phyloP scores from a whole-genome alignment of 2,329 filamentous ascomycete species.

The Fusarium goolgardi region DNA sequence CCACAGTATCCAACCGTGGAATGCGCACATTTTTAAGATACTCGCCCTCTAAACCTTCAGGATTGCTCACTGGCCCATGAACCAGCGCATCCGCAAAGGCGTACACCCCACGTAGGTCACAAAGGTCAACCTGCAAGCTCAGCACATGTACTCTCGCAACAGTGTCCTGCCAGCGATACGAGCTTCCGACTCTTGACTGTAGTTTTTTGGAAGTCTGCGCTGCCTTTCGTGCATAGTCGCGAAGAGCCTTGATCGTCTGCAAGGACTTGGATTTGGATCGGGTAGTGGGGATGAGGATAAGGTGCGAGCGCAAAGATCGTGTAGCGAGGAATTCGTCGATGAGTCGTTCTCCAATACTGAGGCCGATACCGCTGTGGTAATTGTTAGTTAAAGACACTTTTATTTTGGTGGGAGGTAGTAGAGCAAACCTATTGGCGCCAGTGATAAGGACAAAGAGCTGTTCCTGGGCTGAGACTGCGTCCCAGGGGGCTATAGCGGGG shows the following conservation, averaged over 20 bases:
- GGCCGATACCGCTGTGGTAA: slow-evolving; percentile 83
- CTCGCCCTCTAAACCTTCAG: slow-evolving; percentile 53
- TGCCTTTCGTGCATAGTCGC: slow-evolving; percentile 66
- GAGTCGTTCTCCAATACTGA: slow-evolving; percentile 83
- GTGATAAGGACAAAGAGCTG: slow-evolving; percentile 79
- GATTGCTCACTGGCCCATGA: slow-evolving; percentile 59
- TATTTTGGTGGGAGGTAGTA: background rate
- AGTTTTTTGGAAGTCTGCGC: slow-evolving; percentile 54
- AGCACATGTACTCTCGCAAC: slow-evolving; percentile 68
- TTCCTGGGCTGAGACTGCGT: slow-evolving; percentile 53
- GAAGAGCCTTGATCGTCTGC: slow-evolving; percentile 74
- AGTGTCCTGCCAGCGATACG: slow-evolving; percentile 53
- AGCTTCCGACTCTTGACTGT: slow-evolving; percentile 52
- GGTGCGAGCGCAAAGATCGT: slow-evolving; percentile 72
- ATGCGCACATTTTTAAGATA: slow-evolving; percentile 61
- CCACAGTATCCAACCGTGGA: slow-evolving; percentile 79
- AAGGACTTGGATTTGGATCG: slow-evolving; percentile 78
- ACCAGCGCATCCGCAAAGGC: slow-evolving; percentile 61
- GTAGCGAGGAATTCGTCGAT: slow-evolving; percentile 88
- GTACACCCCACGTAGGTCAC: slow-evolving; percentile 65
- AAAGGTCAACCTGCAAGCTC: slow-evolving; percentile 69
- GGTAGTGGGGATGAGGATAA: slow-evolving; percentile 87
- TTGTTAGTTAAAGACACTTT: slow-evolving; percentile 16
- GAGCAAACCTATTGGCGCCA: slow-evolving; percentile 81
- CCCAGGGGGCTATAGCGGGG: slow-evolving; percentile 50